Conservation (phyloP, 768 basidiomycete species). For the Panaeolus papilionaceus region DNA sequence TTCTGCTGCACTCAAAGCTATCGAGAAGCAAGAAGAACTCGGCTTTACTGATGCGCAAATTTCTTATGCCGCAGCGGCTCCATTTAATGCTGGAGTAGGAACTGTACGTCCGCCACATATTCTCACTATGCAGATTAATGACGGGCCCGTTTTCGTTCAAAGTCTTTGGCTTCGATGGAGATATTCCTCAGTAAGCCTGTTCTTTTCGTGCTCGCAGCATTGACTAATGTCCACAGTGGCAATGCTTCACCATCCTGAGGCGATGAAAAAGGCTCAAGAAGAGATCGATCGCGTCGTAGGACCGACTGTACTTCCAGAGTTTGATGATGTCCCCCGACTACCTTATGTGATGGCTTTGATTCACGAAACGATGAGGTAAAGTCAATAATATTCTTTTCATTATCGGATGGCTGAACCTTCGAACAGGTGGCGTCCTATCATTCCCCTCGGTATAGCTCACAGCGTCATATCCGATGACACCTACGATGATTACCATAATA, state of each 20-base stretch:
- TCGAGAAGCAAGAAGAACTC: constrained; percentile 47
- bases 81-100: constrained; percentile 36
- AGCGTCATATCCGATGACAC: constrained; percentile 40
- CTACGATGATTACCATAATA: constrained; percentile 39
- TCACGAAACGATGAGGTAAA: constrained; percentile 31
- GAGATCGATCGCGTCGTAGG: constrained; percentile 43
- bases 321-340: constrained; percentile 35
- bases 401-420: background rate
- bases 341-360: constrained; percentile 34
- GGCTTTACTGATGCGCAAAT: constrained; percentile 49
- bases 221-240: constrained; percentile 32
- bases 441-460: constrained; percentile 41
- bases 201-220: background rate
- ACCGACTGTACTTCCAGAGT: constrained; percentile 34
- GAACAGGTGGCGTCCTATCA: constrained; percentile 35
- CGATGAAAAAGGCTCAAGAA: constrained; percentile 39
- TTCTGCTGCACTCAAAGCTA: constrained; percentile 44
- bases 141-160: background rate
- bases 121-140: background rate
- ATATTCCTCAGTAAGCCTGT: constrained; percentile 23
- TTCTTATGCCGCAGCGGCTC: constrained; percentile 43
- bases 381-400: background rate
- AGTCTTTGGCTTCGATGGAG: constrained; percentile 26
- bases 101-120: constrained; percentile 29
- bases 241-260: constrained; percentile 37